Evolutionary conservation across 768 basidiomycete species (phyloP), one percentile per base, ranked within the genome.

Genomic region (Boletus bicolor): DNA sequence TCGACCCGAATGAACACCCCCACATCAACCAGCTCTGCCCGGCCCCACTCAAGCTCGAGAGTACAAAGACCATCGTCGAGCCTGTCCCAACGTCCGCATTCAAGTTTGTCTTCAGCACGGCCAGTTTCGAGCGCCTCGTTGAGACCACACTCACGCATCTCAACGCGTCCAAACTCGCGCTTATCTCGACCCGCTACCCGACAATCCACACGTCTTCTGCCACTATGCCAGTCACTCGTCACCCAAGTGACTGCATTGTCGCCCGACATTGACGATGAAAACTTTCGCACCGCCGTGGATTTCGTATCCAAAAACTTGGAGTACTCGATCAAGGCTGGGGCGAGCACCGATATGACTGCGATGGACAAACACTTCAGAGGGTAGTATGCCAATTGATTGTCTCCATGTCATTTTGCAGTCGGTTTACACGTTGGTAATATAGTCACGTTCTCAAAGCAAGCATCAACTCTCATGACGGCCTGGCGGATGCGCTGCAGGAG

Each of bases 401-500:
- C n/a, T 42, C 41, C 3, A 32, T 45, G 44, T 51, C 39, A 36
- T 56, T 44, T 54, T 45, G 14, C 48, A 44, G 38, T 45, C 35
- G n/a, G 49, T 68, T 65, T 57, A 61, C 51, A 38, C 46, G 34
- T 48, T 38, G 39, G 43, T 24, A 44, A 48, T 53, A 30, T 55
- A 88, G 88, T 15, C 80, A 77, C 65, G 74, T 78, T 19, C 73
- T 86, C 64, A 91, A 91, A 68, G 87, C 87, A 14, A 82, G 82
- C 38, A 79, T 93, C 53, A 82, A 85, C 57, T 82, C 83, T 12
- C 75, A 80, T 47, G 84, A 91, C 63, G 66, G 62, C 14, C 75
- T 89, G 4, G 85, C 83, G 14, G 75, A 79, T 30, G 88, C 87
- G 0, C 66, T 92, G 14, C 73, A 82, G 53, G 71, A 72, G n/a